These are phyloP conservation scores for Nicotiana tomentosiformis DNA, from an alignment of 257 asterid species.

Conservation along the genomic window DNA sequence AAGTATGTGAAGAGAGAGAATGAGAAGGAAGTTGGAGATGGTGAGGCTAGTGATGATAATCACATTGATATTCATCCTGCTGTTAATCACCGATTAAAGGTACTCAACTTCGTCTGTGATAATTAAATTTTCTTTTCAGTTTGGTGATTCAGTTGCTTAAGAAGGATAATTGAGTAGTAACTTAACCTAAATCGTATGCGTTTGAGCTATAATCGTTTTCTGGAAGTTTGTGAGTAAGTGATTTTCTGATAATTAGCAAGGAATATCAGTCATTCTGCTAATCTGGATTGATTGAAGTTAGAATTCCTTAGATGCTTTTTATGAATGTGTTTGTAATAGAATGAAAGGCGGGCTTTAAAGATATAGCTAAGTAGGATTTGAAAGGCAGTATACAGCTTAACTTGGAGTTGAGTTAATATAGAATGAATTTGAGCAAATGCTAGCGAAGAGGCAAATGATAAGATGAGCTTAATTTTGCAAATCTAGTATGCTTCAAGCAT, in stretches of 20 bases:
- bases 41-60: conserved; percentile 41
- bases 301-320: background rate
- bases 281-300: background rate
- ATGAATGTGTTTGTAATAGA: background rate
- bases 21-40: conserved; percentile 48
- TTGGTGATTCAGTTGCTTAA: background rate
- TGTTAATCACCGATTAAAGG: conserved; percentile 87
- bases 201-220: background rate
- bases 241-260: background rate
- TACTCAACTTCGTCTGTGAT: background rate
- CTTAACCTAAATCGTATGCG: background rate
- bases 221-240: background rate
- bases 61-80: conserved; percentile 83
- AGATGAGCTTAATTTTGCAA: background rate
- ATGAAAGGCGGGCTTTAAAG: background rate
- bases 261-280: background rate
- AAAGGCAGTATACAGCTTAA: no score
- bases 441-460: background rate
- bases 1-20: conserved; percentile 80
- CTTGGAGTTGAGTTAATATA: background rate
- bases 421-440: background rate
- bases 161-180: background rate
- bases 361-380: background rate
- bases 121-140: background rate
- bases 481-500: background rate